phyloP scores from a whole-genome alignment of 1,139 yeast species.

The Ogataea hybrid region DNA sequence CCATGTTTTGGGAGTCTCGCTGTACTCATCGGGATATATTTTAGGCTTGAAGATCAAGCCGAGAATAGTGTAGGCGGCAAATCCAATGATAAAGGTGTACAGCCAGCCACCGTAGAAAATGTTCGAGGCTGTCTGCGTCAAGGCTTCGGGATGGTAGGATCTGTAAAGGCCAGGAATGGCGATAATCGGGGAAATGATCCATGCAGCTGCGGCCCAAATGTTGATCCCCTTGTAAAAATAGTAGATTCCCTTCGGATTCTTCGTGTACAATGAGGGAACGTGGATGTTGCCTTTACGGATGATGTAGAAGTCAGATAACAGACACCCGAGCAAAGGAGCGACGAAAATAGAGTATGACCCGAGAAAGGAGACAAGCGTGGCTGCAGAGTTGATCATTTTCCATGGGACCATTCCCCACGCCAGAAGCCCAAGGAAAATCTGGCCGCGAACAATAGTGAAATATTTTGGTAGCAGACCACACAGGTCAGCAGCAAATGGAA shows the following conservation, averaged over 20 bases:
- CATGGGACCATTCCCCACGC: constrained; percentile 49
- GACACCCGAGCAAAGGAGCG: constrained; percentile 35
- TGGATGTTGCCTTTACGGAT: constrained; percentile 32
- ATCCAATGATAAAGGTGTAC: constrained; percentile 14
- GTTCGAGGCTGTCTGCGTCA: constrained; percentile 13
- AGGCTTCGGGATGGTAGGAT: constrained; percentile 12
- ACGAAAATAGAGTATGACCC: constrained; percentile 41
- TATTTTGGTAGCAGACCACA: constrained; percentile 48
- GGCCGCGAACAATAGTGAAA: constrained; percentile 51
- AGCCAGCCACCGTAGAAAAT: constrained; percentile 19
- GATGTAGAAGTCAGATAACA: constrained; percentile 34
- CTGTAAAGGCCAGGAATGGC: constrained; percentile 22
- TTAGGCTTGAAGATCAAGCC: constrained; percentile 10
- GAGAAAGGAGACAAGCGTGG: constrained; percentile 44
- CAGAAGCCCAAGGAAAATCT: constrained; percentile 40
- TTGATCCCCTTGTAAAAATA: constrained; percentile 33
- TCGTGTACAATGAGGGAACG: constrained; percentile 33
- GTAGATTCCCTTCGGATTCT: constrained; percentile 30
- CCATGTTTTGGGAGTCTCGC: constrained; percentile 10
- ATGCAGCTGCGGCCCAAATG: constrained; percentile 11
- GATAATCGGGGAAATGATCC: constrained; percentile 16
- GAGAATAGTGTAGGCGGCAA: constrained; percentile 5
- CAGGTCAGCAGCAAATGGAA: constrained; percentile 53
- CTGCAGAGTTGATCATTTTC: constrained; percentile 44
- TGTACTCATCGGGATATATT: constrained; percentile 8